Evolutionary conservation across 1,284 basidiomycete species (phyloP).

Genomic region (Marasmius fiardii): DNA sequence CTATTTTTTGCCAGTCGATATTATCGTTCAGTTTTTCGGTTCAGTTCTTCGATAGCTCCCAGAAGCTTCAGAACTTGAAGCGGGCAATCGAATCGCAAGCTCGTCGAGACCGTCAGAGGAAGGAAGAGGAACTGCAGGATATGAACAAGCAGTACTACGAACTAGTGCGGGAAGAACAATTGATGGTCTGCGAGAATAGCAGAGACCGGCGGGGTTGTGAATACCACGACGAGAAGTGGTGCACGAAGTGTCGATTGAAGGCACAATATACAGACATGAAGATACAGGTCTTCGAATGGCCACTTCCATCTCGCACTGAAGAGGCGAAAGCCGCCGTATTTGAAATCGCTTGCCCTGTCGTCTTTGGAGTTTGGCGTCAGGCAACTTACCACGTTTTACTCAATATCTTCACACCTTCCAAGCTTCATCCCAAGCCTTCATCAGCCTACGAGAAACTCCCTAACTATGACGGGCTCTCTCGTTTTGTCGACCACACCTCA

Average conservation of each 20-base stretch:
- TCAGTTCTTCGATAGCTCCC: not conserved
- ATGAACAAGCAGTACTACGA: not conserved
- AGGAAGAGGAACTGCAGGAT: not conserved
- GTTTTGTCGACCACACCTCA: not conserved
- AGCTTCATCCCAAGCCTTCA: not conserved
- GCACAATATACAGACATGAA: slow-evolving; percentile 20
- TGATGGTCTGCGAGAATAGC: no score
- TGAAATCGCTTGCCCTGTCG: slow-evolving; percentile 37
- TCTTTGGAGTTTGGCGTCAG: slow-evolving; percentile 41
- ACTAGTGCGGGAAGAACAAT: not conserved
- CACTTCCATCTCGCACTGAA: slow-evolving; percentile 30
- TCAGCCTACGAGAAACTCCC: not conserved
- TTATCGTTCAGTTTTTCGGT: not conserved
- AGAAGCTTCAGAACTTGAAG: not conserved
- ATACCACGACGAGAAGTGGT: slow-evolving; percentile 3
- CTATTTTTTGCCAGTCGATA: not conserved
- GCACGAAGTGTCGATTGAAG: slow-evolving; percentile 29
- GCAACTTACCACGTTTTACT: slow-evolving; percentile 35
- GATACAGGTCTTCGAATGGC: slow-evolving; percentile 47
- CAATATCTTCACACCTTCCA: slow-evolving; percentile 23
- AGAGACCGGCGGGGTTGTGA: not conserved
- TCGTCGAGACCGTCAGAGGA: not conserved
- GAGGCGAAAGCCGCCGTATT: slow-evolving; percentile 35
- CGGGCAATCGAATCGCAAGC: not conserved
- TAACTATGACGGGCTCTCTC: not conserved